phyloP scores from a whole-genome alignment of 331 rosid genomes.

The Cydonia oblonga region DNA sequence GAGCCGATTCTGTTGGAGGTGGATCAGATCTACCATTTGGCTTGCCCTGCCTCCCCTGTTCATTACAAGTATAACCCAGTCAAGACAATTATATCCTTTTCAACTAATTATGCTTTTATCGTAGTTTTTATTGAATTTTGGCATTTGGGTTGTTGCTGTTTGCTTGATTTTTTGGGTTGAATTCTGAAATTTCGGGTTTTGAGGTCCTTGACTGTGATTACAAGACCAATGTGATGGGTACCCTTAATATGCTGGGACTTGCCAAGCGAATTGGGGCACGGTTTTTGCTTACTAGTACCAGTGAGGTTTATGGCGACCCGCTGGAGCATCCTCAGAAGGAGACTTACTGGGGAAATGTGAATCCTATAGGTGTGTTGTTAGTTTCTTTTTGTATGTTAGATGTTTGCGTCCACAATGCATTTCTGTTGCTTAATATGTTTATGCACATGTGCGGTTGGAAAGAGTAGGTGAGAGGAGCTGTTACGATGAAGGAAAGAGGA shows the following conservation, averaged over 20 bases:
- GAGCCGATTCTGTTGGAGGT: conserved; percentile 90
- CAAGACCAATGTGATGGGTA: conserved; percentile 99
- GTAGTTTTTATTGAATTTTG: neutral
- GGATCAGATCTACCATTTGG: conserved; percentile 98
- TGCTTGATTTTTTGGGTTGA: neutral
- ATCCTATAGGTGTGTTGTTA: conserved; percentile 80
- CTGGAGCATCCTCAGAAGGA: conserved; percentile 98
- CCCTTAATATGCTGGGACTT: conserved; percentile 90
- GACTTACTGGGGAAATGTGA: conserved; percentile 98
- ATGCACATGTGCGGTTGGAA: neutral
- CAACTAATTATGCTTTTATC: neutral
- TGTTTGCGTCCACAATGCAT: neutral
- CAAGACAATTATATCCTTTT: conserved; percentile 55
- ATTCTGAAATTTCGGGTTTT: neutral
- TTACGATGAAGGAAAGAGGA: conserved; percentile 97
- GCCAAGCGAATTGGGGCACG: conserved; percentile 96
- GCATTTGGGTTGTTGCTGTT: neutral
- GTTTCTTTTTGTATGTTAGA: neutral
- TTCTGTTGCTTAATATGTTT: neutral
- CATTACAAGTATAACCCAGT: conserved; percentile 90
- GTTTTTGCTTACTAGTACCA: conserved; percentile 89
- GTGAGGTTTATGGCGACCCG: conserved; percentile 98
- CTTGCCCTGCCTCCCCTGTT: conserved; percentile 97
- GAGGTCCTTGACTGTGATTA: conserved; percentile 44
- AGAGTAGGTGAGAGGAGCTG: conserved; percentile 89